phyloP scores from a whole-genome alignment of 768 basidiomycete species.

The Lactarius hengduanensis region DNA sequence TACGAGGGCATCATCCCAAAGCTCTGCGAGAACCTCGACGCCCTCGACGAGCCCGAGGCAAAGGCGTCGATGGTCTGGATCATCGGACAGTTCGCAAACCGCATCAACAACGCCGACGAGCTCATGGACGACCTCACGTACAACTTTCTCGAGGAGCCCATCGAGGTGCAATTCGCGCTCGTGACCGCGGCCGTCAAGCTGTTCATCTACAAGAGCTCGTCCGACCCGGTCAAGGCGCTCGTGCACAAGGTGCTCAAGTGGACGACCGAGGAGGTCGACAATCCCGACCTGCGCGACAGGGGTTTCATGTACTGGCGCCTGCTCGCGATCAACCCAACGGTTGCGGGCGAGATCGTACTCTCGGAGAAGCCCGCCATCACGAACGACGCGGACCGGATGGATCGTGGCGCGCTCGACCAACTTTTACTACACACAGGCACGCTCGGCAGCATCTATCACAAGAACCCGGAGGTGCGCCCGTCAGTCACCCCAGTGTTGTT shows the following conservation, averaged over 20 bases:
- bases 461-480: constrained; percentile 80
- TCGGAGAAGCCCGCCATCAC: constrained; percentile 94
- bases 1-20: constrained; percentile 96
- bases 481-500: constrained; percentile 23
- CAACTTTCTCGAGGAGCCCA: constrained; percentile 9
- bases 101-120: constrained; percentile 95
- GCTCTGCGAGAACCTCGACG: constrained; percentile 89
- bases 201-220: constrained; percentile 85
- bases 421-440: constrained; percentile 91
- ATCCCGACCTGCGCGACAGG: constrained; percentile 94
- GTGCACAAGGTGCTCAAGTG: constrained; percentile 95
- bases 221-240: constrained; percentile 81
- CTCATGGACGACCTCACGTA: constrained; percentile 70
- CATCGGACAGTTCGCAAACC: constrained; percentile 91
- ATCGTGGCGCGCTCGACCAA: constrained; percentile 93
- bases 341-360: constrained; percentile 87
- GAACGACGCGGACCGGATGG: constrained; percentile 98
- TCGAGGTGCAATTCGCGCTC: constrained; percentile 90
- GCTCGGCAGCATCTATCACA: constrained; percentile 95
- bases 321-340: constrained; percentile 86
- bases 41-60: constrained; percentile 92
- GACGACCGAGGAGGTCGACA: constrained; percentile 97
- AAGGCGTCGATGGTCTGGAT: constrained; percentile 99
- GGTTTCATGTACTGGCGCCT: constrained; percentile 99
- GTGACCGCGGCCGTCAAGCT: constrained; percentile 94